Base-by-base conservation (phyloP, 805 yeast genomes). In the Kregervanrija fluxuum region DNA sequence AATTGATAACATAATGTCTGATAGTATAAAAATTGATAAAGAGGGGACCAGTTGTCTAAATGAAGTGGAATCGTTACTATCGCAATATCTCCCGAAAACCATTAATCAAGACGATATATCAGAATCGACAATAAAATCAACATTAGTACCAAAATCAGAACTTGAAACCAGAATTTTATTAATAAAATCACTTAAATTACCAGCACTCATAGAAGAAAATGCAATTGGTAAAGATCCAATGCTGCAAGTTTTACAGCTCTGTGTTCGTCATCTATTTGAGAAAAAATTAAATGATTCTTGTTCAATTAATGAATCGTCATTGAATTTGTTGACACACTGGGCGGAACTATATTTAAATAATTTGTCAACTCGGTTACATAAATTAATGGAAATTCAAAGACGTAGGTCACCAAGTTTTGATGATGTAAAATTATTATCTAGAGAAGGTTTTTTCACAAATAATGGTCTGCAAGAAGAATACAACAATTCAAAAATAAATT, bases 311-410 rank as follows among this genome's bases (percentile, higher is more conserved):
- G 39, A 52, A 9, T 52, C 62, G 30, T 75, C 76, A 4, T 51
- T 75, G 38, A 63, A 65, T 11, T 65, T 68, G 32, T 46, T 75
- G 34, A 52, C 69, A 6, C 53, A 60, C 4, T 52, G 71, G 34
- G 62, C 70, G 0, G 55, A 56, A 13, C 52, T 57, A 10, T 70
- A 68, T 44, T 52, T 75, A 41, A 56, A 66, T 37, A 64, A 65
- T 12, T 44, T 80, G 44, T 54, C 71, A 8, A 50, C 55, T 2
- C 61, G 69, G 30, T 53, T 83, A 22, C 77, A 75, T 39, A 71
- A 71, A 48, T 60, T 76, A 32, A 70, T 80, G 3, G 79, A 78
- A 45, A 60, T 75, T 1, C 90, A 83, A 58, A 67, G 91, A 52
- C 70, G 89, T 41, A 64, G 68, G 14, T 57, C 59, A n/a, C 79